Base-by-base conservation (phyloP, 257 asterid species). In the Petrea volubilis region DNA sequence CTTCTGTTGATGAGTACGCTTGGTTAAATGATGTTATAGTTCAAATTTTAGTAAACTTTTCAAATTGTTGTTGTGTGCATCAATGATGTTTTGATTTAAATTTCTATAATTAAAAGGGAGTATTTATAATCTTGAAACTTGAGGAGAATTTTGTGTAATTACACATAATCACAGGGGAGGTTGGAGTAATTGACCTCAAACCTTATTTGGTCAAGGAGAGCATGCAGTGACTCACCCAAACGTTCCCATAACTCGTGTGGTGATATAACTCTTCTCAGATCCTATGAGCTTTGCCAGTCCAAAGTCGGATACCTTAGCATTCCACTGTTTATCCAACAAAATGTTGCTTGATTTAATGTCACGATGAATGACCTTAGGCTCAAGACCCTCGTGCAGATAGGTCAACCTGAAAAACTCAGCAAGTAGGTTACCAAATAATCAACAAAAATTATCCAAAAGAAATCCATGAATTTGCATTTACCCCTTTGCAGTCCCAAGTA, bases 171-270 rank as follows among this genome's bases (percentile, higher is more conserved):
- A n/a, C n/a, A n/a, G n/a, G n/a, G n/a, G n/a, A n/a, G n/a, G n/a
- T n/a, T n/a, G n/a, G n/a, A n/a, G n/a, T n/a, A n/a, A n/a, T n/a
- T n/a, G n/a, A n/a, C n/a, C n/a, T n/a, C n/a, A n/a, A n/a, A n/a
- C n/a, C n/a, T n/a, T n/a, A n/a, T n/a, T 3, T 3, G 43, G 43
- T 38, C 1, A 38, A n/a, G n/a, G n/a, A n/a, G n/a, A n/a, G n/a
- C n/a, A n/a, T n/a, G 43, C 24, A 29, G 23, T 59, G 21, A 75
- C 93, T 68, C 71, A 93, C 98, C 98, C 98, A 36, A 93, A 93
- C n/a, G 98, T 93, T 64, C 98, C 98, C 98, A 93, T 93, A 66
- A 93, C 98, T 15, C 98, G 89, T 9, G 98, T 93, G 23, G 97
- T 93, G 68, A 88, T 81, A 68, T 87, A 86, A 73, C 95, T 93